phyloP scores from a whole-genome alignment of 129 eudicot species.

The carrot (Daucus carota) region DH1_v3.0 NC_030387.2:6630501-6631000 shows the following conservation, averaged over 20 bases:
- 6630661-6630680: neutral
- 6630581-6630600: conserved; percentile 87
- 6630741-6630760: neutral
- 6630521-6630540: neutral
- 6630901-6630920: neutral
- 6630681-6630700: neutral
- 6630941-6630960: too few relatives aligned
- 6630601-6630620: conserved; percentile 83
- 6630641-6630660: neutral
- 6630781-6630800: neutral
- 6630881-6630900: neutral
- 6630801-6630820: neutral
- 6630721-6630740: neutral
- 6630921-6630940: too few relatives aligned
- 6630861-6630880: too few relatives aligned
- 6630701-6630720: neutral
- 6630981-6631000: neutral
- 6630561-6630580: conserved; percentile 51
- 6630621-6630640: conserved; percentile 6
- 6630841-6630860: neutral
- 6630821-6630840: neutral
- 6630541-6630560: neutral
- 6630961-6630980: neutral
- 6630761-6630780: too few relatives aligned
- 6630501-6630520: neutral